Evolutionary conservation across 495 filamentous ascomycete genomes (phyloP), one percentile per base, ranked within the genome.

Genomic region (Symbiotaphrina buchneri): DNA sequence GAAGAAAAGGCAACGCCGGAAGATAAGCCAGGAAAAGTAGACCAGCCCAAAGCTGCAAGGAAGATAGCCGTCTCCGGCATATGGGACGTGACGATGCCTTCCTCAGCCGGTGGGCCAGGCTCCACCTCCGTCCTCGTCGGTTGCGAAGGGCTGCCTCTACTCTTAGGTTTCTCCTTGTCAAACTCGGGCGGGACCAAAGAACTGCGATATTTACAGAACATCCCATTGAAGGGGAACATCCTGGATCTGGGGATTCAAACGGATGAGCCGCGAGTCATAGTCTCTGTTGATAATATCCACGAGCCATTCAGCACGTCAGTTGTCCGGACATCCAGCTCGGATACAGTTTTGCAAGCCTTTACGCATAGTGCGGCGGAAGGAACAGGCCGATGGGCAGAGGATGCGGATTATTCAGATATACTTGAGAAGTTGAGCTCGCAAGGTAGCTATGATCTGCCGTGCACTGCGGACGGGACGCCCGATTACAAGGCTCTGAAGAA

Each of bases 171-270:
- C n/a, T n/a, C n/a, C n/a, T n/a, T n/a, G n/a, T n/a, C n/a, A n/a
- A n/a, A n/a, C n/a, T n/a, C n/a, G n/a, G n/a, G n/a, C n/a, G n/a
- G n/a, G n/a, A n/a, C n/a, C n/a, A n/a, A n/a, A n/a, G n/a, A 41
- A 3, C 46, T 82, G 16, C 40, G 48, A 4, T 46, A 64, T 31
- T 48, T 47, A 4, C 41, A 50, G 14, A 64, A 55, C 0, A 45
- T 74, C 22, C 34, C 48, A 2, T 39, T 73, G 1, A 51, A 56
- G 1, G 73, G 70, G 1, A 76, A 74, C 39, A 56, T 68, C 0
- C 56, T 85, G 2, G 68, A 71, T 34, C 36, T 78, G 6, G 39
- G 57, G 3, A 35, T 46, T 11, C 30, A 44, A 11, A 43, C 41
- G 10, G 32, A 53, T 4, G 38, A 42, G 2, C 44, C 42, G 10